Evolutionary conservation across 805 yeast genomes (phyloP).

Genomic region (Starmera dryadoides): DNA sequence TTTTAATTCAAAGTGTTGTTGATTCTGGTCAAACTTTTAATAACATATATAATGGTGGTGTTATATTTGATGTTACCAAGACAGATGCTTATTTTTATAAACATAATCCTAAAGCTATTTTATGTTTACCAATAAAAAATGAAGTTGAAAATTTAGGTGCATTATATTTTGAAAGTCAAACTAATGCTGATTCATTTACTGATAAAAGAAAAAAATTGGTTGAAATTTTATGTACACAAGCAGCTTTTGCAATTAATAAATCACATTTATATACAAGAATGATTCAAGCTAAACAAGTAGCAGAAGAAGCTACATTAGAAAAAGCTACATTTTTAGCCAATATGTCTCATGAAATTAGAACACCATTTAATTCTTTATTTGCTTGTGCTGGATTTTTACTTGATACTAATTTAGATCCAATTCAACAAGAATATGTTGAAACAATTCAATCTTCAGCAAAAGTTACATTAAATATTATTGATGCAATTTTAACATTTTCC

Average conservation of each 20-base stretch:
- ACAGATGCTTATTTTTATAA: constrained; percentile 33
- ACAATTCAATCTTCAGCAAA: constrained; percentile 85
- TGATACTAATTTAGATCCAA: constrained; percentile 79
- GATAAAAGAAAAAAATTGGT: constrained; percentile 31
- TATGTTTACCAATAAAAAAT: constrained; percentile 40
- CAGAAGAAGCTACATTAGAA: constrained; percentile 80
- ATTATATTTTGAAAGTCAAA: constrained; percentile 33
- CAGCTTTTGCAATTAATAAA: constrained; percentile 44
- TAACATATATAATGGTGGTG: constrained; percentile 27
- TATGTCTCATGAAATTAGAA: constrained; percentile 80
- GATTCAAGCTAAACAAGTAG: constrained; percentile 76
- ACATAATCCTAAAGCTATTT: constrained; percentile 26
- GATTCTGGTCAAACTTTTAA: constrained; percentile 29
- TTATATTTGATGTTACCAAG: constrained; percentile 27
- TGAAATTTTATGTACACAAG: constrained; percentile 40
- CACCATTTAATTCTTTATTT: constrained; percentile 87
- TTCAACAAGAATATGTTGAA: constrained; percentile 81
- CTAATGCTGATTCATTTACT: constrained; percentile 20
- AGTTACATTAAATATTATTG: constrained; percentile 75
- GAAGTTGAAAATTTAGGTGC: constrained; percentile 37
- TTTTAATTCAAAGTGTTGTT: constrained; percentile 30
- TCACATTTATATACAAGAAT: constrained; percentile 39
- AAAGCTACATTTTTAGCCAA: constrained; percentile 84
- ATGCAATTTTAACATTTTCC: constrained; percentile 82
- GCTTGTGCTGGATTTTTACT: constrained; percentile 86